Conservation (phyloP, 371 early-diverging fungal species). For the Haplosporangium sp. region DNA sequence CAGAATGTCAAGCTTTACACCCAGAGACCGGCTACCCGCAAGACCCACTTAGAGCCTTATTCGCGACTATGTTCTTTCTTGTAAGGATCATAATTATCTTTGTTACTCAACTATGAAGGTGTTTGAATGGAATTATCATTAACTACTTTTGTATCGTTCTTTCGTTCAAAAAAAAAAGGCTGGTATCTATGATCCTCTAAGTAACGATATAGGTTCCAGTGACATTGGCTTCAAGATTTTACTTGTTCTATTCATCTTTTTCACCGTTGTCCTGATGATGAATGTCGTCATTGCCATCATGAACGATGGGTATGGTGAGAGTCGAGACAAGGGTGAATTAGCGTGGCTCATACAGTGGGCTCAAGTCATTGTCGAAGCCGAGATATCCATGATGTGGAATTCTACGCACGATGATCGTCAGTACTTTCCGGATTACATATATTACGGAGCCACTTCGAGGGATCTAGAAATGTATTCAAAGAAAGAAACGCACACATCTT, state of each 20-base stretch:
- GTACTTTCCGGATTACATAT: slow-evolving; percentile 45
- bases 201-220: no score
- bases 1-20: no score
- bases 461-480: no score
- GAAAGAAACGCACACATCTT: no score
- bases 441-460: slow-evolving; percentile 15
- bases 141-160: no score
- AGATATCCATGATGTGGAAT: not conserved
- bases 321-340: slow-evolving; percentile 34
- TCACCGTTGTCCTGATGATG: not conserved
- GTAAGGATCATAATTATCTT: not conserved
- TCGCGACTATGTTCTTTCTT: no score
- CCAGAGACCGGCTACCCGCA: no score
- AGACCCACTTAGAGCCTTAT: no score
- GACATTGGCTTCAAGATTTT: no score
- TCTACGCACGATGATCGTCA: slow-evolving; percentile 19
- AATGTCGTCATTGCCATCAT: slow-evolving; percentile 28
- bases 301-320: slow-evolving; percentile 48
- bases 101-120: not conserved
- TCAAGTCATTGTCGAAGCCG: slow-evolving; percentile 29
- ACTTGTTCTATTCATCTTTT: no score
- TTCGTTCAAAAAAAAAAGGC: not conserved
- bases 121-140: no score
- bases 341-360: slow-evolving; percentile 49
- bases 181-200: no score